Evolutionary conservation across 345 rosid species (phyloP).

Genomic region (Camelina laxa): DNA sequence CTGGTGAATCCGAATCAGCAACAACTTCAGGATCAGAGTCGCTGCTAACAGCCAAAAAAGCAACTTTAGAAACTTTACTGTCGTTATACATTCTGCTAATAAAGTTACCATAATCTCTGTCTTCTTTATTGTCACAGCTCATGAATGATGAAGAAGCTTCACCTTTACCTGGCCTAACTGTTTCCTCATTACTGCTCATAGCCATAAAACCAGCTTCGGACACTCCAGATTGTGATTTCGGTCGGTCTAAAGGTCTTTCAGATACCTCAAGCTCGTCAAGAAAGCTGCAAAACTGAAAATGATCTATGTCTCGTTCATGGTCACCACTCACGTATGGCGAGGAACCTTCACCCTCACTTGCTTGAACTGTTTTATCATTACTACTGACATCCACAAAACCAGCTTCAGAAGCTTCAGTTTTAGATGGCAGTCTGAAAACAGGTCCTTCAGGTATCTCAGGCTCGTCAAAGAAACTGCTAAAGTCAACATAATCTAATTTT

Average conservation of each 20-base stretch:
- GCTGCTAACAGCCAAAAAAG: slow-evolving; percentile 56
- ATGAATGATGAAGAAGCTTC: slow-evolving; percentile 47
- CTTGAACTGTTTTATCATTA: slow-evolving; percentile 32
- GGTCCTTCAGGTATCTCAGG: background rate
- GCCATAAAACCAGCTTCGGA: slow-evolving; percentile 54
- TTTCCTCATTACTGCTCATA: slow-evolving; percentile 2
- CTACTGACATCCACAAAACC: background rate
- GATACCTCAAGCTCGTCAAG: slow-evolving; percentile 78
- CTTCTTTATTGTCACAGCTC: background rate
- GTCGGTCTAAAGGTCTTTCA: slow-evolving; percentile 57
- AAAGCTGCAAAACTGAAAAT: slow-evolving; percentile 78
- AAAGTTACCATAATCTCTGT: background rate
- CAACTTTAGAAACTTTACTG: slow-evolving; percentile 14
- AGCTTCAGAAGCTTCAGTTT: background rate
- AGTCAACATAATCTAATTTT: background rate
- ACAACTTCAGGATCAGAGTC: slow-evolving; percentile 92
- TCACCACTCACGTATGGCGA: slow-evolving; percentile 49
- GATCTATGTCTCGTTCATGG: slow-evolving; percentile 58
- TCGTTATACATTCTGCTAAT: background rate
- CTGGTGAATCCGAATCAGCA: slow-evolving; percentile 78
- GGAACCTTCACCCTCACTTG: slow-evolving; percentile 52
- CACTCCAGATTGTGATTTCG: slow-evolving; percentile 54
- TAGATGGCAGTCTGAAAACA: background rate
- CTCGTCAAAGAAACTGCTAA: background rate
- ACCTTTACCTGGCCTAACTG: slow-evolving; percentile 41